Base-by-base conservation (phyloP, 768 basidiomycete species). In the Chalciporus piperatus region DNA sequence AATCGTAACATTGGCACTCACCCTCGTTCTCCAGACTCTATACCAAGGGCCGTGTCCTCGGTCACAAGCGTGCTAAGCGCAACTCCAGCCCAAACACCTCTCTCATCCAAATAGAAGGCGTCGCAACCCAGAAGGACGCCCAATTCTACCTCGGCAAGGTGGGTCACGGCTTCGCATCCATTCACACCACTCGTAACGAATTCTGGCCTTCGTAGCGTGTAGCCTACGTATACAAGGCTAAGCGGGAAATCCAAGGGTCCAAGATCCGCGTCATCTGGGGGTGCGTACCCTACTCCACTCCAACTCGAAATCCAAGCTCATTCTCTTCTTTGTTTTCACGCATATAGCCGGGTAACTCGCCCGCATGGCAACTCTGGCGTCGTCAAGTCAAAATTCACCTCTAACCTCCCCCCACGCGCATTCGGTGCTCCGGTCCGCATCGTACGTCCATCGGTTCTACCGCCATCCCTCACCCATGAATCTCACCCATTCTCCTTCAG, bases 141-240 rank as follows among this genome's bases (percentile, higher is more conserved):
- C 87, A 92, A 70, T 96, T 94, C 75, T 99, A 99, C 82, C 84
- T 98, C 57, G 97, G 97, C 69, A 99, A 99, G 89, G 93, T 97
- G 62, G 63, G 82, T 66, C 22, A 22, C 41, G 9, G 45, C 6
- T 23, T 16, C 6, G 44, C 1, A 38, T 35, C 16, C 17, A 35
- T 16, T 38, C 16, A 2, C n/a, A 33, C 16, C 6, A 8, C 12
- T 49, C 17, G n/a, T 39, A 6, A 52, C 22, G 37, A 20, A 13
- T 20, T 6, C 12, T 41, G 33, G 44, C 52, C 37, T 17, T 20
- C 38, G 20, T 62, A 97, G 94, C 90, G 96, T 63, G 82, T 99
- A 57, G 97, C 97, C 54, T 99, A 87, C 74, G 94, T 99, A 61
- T 99, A 99, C 86, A 89, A 87, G 70, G 96, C 94, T 55, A 94